Conservation (phyloP, 495 filamentous ascomycete species). For the Cercophora newfieldiana region DNA sequence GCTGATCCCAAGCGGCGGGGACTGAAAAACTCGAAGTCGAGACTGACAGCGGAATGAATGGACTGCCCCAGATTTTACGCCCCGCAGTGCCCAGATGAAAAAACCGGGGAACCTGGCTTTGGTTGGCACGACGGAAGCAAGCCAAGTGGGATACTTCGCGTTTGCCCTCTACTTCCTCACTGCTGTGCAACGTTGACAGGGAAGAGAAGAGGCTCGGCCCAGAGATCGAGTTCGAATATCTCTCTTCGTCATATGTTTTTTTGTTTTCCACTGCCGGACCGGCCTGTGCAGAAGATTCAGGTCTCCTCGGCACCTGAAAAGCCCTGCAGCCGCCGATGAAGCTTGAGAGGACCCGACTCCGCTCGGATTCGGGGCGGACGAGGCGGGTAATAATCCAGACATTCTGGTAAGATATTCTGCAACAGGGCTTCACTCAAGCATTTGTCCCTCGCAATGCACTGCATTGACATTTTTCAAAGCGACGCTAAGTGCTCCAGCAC, state of each 20-base stretch:
- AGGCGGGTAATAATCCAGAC: background rate
- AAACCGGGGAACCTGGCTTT: background rate
- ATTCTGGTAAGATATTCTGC: background rate
- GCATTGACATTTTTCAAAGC: background rate
- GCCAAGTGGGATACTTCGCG: background rate
- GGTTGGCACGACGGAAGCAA: background rate
- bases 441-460: background rate
- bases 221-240: background rate
- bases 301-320: background rate
- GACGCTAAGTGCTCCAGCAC: background rate
- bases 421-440: background rate
- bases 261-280: background rate
- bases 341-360: too few species aligned
- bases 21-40: background rate
- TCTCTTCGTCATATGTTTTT: background rate
- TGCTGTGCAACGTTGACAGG: background rate
- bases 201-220: background rate
- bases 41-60: background rate
- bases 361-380: too few species aligned
- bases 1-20: too few species aligned
- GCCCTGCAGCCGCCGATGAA: background rate
- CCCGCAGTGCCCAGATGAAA: background rate
- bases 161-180: background rate
- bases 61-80: background rate
- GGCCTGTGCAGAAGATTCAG: background rate